Evolutionary conservation across 768 basidiomycete species (phyloP).

Genomic region (Psilocybe subaeruginosa): DNA sequence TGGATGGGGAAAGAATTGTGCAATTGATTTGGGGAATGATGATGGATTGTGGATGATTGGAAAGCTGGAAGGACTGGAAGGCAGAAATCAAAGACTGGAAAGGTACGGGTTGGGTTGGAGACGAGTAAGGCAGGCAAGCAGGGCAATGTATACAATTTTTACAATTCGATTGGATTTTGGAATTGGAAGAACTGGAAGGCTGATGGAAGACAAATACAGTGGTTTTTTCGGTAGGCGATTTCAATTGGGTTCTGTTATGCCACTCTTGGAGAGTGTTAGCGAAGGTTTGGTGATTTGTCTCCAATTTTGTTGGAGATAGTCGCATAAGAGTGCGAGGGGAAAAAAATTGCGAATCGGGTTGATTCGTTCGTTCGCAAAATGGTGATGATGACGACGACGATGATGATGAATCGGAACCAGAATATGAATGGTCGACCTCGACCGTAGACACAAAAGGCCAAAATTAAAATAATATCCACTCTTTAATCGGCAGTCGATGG

Average conservation of each 20-base stretch:
- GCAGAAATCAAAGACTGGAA: not conserved
- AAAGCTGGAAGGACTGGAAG: not conserved
- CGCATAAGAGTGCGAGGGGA: no score
- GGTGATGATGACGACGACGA: not conserved
- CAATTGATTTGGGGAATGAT: constrained; percentile 8
- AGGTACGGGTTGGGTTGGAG: not conserved
- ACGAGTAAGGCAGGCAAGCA: not conserved
- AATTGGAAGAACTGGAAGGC: not conserved
- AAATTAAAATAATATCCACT: not conserved
- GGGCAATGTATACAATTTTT: not conserved
- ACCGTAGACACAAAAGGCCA: not conserved
- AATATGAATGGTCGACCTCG: not conserved
- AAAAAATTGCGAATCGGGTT: not conserved
- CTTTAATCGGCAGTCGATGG: not conserved
- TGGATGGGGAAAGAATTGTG: not conserved
- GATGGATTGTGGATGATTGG: constrained; percentile 7
- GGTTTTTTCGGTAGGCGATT: not conserved
- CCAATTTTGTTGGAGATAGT: no score
- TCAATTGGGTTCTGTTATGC: no score
- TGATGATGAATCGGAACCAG: not conserved
- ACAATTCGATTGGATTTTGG: not conserved
- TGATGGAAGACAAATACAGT: not conserved
- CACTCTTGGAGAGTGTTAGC: no score
- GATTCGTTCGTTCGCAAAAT: not conserved
- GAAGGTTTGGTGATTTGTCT: no score